Base-by-base conservation (phyloP, 495 filamentous ascomycete species). In the Letharia columbiana region DNA sequence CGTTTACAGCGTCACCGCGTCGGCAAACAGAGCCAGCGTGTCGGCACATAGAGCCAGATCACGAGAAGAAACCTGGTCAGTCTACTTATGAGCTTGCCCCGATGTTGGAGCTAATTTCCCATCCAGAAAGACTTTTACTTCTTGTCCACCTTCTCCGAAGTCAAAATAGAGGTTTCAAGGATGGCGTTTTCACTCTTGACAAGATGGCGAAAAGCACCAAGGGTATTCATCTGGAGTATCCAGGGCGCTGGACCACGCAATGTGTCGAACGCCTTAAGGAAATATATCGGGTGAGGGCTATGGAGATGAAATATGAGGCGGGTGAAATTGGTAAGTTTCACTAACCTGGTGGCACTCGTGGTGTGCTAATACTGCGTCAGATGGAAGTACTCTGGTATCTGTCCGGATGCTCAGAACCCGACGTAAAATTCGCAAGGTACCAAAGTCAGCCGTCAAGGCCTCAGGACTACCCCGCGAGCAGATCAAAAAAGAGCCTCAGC, bases 31-130 rank as follows among this genome's bases (percentile, higher is more conserved):
- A 71, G 65, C 73, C 75, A 42, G 66, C 62, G n/a, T 69, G 65
- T 65, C 79, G 84, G 39, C 91, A 94, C 74, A 89, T 83, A 71
- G 92, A 96, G 77, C 91, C 92, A 0, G 91, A 96, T 70, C 92
- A 97, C 74, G 70, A 92, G 41, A 79, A 81, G 69, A 96, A 89
- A 78, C 82, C 83, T 66, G 86, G 91, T 94, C 76, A 75, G 84
- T 70, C 28, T 63, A 11, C n/a, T 17, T 52, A 13, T 13, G n/a
- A 54, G 12, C 2, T 50, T 23, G 23, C 12, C 2, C 10, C n/a
- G 39, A 8, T 10, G 17, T 11, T 23, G 35, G 37, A 20, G 61
- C 66, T 68, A 47, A 65, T 50, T 39, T 35, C 23, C 33, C 12
- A 18, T 40, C 17, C 33, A 72, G 70, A 72, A 63, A 61, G 66